These are phyloP conservation scores for Fusarium denticulatum DNA, from an alignment of 2,329 filamentous ascomycete species.

Conservation along the genomic window DNA sequence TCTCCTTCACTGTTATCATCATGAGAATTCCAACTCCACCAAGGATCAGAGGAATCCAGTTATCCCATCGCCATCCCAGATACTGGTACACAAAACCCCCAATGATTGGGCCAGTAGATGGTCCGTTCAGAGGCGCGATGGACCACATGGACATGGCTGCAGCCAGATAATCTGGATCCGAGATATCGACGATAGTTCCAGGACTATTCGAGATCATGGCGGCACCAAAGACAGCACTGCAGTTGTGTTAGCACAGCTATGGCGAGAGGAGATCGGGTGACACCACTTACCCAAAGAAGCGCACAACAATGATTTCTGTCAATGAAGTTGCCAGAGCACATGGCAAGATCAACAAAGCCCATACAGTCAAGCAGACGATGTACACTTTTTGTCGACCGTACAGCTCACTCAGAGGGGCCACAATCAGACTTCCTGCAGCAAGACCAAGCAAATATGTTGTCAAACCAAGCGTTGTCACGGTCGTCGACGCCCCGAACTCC, in stretches of 20 bases:
- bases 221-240: conserved; percentile 64
- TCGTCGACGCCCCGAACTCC: conserved; percentile 70
- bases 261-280: neutral
- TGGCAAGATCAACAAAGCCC: conserved; percentile 76
- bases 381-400: conserved; percentile 77
- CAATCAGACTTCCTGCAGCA: conserved; percentile 74
- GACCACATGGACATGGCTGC: conserved; percentile 86
- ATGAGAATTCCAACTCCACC: conserved; percentile 69
- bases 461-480: conserved; percentile 76
- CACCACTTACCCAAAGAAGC: conserved; percentile 73
- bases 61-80: conserved; percentile 88
- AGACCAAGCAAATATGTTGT: conserved; percentile 83
- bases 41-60: conserved; percentile 82
- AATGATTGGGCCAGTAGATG: conserved; percentile 58
- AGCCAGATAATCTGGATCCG: conserved; percentile 81
- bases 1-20: conserved; percentile 74
- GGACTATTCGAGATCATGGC: conserved; percentile 87
- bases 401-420: conserved; percentile 79
- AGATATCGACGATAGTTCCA: conserved; percentile 84
- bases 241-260: neutral
- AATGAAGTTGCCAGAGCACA: conserved; percentile 76
- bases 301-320: conserved; percentile 72
- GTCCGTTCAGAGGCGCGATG: conserved; percentile 86
- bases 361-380: conserved; percentile 70
- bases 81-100: conserved; percentile 78